phyloP scores from a whole-genome alignment of 306 rosid species.

The Quercus bicolor region DNA sequence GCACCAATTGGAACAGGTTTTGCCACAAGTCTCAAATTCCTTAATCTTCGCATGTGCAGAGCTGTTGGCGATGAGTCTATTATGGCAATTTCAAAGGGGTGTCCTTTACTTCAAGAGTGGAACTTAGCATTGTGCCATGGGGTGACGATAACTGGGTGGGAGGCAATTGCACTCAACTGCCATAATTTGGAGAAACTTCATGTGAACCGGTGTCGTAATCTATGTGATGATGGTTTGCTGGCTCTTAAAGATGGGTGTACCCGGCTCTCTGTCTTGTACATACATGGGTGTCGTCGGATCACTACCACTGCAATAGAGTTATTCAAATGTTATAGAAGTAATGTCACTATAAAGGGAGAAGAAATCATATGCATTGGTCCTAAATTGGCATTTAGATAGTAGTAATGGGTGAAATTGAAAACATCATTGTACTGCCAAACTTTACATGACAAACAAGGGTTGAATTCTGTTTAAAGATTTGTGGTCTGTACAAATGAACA shows the following conservation, averaged over 20 bases:
- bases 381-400: slow-evolving; percentile 35
- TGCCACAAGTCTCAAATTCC: slow-evolving; percentile 41
- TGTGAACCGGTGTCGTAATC: slow-evolving; percentile 52
- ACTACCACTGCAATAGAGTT: slow-evolving; percentile 44
- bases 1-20: slow-evolving; percentile 29
- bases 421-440: neutral
- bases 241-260: slow-evolving; percentile 55
- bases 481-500: no score
- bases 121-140: slow-evolving; percentile 60
- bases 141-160: slow-evolving; percentile 49
- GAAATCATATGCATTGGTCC: slow-evolving; percentile 45
- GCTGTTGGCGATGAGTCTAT: slow-evolving; percentile 34
- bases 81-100: slow-evolving; percentile 45
- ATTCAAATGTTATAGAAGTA: slow-evolving; percentile 49
- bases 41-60: slow-evolving; percentile 53
- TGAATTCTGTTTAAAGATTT: no score
- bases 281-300: slow-evolving; percentile 35
- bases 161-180: slow-evolving; percentile 45
- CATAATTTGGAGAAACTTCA: slow-evolving; percentile 48
- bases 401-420: slow-evolving; percentile 9
- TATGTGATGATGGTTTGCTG: slow-evolving; percentile 42
- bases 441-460: neutral
- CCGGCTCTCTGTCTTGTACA: slow-evolving; percentile 48
- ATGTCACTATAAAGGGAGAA: slow-evolving; percentile 40
- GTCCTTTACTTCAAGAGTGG: slow-evolving; percentile 58